Conservation (phyloP, 768 basidiomycete species). For the Leccinum sublutescens region DNA sequence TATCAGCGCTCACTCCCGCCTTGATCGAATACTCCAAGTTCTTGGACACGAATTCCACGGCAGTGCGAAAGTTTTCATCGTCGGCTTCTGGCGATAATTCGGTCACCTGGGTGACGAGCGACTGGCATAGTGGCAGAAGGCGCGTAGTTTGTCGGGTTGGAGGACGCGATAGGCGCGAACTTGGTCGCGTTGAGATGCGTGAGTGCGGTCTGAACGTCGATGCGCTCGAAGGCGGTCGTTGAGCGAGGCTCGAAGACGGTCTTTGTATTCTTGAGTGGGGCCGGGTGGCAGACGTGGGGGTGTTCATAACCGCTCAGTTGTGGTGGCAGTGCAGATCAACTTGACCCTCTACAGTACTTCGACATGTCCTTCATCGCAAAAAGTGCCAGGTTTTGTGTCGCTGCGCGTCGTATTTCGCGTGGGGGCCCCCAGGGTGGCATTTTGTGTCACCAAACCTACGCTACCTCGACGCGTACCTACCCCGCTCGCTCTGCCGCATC, state of each 20-base stretch:
- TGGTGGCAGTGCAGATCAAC: slow-evolving; percentile 8
- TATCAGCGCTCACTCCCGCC: slow-evolving; percentile 55
- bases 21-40: slow-evolving; percentile 58
- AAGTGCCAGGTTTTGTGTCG: slow-evolving; percentile 6
- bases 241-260: slow-evolving; percentile 38
- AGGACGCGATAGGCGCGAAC: slow-evolving; percentile 50
- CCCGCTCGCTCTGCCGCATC: slow-evolving; percentile 23
- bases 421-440: neutral
- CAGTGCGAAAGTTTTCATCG: slow-evolving; percentile 44
- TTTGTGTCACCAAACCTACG: slow-evolving; percentile 16
- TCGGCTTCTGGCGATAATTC: slow-evolving; percentile 45
- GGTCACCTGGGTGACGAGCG: slow-evolving; percentile 53
- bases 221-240: slow-evolving; percentile 43
- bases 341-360: too few relatives aligned
- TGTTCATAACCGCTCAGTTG: slow-evolving; percentile 16
- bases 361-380: slow-evolving; percentile 21
- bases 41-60: slow-evolving; percentile 57
- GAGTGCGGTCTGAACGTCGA: slow-evolving; percentile 36
- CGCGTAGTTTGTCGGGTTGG: slow-evolving; percentile 50
- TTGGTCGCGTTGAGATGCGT: slow-evolving; percentile 36
- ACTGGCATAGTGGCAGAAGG: slow-evolving; percentile 52
- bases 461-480: slow-evolving; percentile 25
- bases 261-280: slow-evolving; percentile 26
- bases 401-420: slow-evolving; percentile 9
- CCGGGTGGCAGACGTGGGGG: slow-evolving; percentile 18